Evolutionary conservation across 1,139 yeast genomes (phyloP).

Genomic region (Hyphopichia khmerensis): DNA sequence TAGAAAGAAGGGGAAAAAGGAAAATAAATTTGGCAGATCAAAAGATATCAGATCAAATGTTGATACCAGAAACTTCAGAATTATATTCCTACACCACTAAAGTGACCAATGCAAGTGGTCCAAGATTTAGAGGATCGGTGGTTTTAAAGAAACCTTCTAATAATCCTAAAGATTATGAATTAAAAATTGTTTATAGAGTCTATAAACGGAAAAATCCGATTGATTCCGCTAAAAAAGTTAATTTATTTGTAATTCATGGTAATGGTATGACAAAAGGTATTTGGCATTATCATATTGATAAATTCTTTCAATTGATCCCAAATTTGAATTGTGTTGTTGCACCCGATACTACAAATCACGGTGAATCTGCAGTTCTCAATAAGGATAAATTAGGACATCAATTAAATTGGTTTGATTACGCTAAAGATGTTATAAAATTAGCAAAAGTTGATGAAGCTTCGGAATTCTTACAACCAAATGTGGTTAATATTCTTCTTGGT

Average conservation of each 20-base stretch:
- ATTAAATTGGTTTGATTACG: conserved; percentile 56
- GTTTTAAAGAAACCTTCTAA: conserved; percentile 3
- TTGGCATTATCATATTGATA: conserved; percentile 54
- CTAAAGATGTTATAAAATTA: conserved; percentile 50
- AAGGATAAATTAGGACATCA: conserved; percentile 45
- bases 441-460: conserved; percentile 29
- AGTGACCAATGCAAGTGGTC: conserved; percentile 3
- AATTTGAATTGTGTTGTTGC: conserved; percentile 34
- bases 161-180: conserved; percentile 11
- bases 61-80: conserved; percentile 1
- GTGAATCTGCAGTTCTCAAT: conserved; percentile 55
- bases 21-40: no score
- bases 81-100: neutral
- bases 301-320: conserved; percentile 23
- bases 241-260: conserved; percentile 56
- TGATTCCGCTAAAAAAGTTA: conserved; percentile 25
- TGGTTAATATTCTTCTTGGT: conserved; percentile 45
- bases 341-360: conserved; percentile 54
- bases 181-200: conserved; percentile 20
- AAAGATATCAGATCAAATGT: neutral
- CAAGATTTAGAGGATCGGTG: conserved; percentile 8
- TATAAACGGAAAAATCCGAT: conserved; percentile 3
- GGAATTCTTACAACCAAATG: conserved; percentile 30
- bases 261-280: conserved; percentile 58
- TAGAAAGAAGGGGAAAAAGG: no score